Percentiles rank a stretch among this genome's conserved stretches.
Conservation (phyloP, 176 grass and related monocot genomes). For the Panicum miliaceum region DNA sequence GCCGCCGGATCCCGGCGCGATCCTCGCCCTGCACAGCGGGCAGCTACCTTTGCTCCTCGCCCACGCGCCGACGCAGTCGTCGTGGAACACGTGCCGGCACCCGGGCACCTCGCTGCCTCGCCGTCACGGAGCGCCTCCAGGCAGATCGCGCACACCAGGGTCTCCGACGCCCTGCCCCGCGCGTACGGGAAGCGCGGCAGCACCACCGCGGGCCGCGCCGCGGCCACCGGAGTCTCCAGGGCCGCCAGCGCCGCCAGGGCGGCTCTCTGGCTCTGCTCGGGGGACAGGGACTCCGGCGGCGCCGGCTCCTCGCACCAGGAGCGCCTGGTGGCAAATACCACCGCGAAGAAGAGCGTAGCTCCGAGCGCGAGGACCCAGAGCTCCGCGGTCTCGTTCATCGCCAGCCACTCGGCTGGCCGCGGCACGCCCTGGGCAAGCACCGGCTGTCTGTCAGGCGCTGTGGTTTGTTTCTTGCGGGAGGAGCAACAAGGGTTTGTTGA, state of each 20-base stretch:
- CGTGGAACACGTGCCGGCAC: slow-evolving; percentile 52
- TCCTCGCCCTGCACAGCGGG: slow-evolving; percentile 40
- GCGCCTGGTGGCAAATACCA: neutral
- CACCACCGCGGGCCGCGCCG: neutral
- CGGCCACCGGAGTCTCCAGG: neutral
- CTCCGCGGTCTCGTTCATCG: neutral
- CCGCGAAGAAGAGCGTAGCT: neutral
- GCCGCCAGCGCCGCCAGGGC: neutral
- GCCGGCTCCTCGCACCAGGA: neutral
- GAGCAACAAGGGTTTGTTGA: neutral
- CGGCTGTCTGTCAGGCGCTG: too few relatives aligned
- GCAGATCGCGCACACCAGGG: slow-evolving; percentile 46
- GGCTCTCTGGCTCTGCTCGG: neutral
- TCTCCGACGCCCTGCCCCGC: neutral
- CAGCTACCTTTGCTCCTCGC: slow-evolving; percentile 25
- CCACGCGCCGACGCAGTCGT: slow-evolving; percentile 43
- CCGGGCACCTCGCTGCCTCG: slow-evolving; percentile 43
- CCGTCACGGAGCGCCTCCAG: slow-evolving; percentile 39
- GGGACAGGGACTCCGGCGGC: neutral
- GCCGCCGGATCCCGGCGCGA: neutral
- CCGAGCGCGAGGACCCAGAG: neutral
- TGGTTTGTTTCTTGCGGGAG: neutral
- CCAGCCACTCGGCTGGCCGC: neutral
- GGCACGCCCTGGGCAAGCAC: too few relatives aligned
- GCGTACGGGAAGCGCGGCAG: slow-evolving; percentile 18